These are phyloP conservation scores for Mortierella antarctica DNA, from an alignment of 192 early-diverging fungal species.

Conservation along the genomic window DNA sequence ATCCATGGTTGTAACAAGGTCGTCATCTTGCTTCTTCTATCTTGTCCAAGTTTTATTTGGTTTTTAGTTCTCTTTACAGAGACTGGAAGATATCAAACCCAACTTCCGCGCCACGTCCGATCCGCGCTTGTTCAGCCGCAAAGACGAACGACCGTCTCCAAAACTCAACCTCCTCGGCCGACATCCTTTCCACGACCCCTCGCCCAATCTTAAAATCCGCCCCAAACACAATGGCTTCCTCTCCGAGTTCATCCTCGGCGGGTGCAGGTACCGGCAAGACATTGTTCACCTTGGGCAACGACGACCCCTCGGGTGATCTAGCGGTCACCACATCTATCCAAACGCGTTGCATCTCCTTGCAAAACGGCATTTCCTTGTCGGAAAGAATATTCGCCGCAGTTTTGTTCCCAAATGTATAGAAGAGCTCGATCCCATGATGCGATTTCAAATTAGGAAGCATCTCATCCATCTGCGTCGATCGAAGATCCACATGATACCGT, in stretches of 20 bases:
- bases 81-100: neutral
- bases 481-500: constrained; percentile 9
- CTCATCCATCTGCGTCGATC: neutral
- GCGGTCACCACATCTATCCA: constrained; percentile 11
- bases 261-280: too few relatives aligned
- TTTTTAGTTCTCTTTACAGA: too few relatives aligned
- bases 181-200: constrained; percentile 4
- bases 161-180: constrained; percentile 1
- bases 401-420: neutral
- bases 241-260: too few relatives aligned
- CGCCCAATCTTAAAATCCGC: constrained; percentile 1
- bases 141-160: constrained; percentile 8
- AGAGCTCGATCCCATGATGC: constrained; percentile 7
- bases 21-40: too few relatives aligned
- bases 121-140: neutral
- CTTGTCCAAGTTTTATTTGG: too few relatives aligned
- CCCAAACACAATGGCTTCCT: constrained; percentile 13
- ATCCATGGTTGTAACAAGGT: too few relatives aligned
- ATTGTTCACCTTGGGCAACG: neutral
- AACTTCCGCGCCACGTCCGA: neutral
- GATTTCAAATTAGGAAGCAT: neutral
- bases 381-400: neutral
- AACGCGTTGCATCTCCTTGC: neutral
- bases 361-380: neutral
- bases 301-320: constrained; percentile 5